phyloP scores from a whole-genome alignment of 2,329 filamentous ascomycete genomes.

The Colletotrichum trifolii region DNA sequence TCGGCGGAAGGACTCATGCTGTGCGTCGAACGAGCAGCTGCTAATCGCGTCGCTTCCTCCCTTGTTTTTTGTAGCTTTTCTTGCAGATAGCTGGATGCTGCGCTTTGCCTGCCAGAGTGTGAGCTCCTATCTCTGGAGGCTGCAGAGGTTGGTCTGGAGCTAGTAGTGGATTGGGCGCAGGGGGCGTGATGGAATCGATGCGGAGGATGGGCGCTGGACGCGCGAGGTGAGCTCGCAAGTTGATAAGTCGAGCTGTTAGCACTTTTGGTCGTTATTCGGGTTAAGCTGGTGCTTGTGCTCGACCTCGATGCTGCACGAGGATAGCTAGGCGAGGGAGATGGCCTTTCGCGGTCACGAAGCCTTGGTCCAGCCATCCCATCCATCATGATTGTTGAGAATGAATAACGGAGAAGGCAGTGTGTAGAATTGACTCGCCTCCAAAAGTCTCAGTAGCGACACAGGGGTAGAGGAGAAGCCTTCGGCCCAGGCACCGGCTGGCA shows the following conservation, averaged over 20 bases:
- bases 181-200: constrained; percentile 55
- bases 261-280: constrained; percentile 50
- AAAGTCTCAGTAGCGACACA: not conserved
- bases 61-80: constrained; percentile 64
- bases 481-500: not conserved
- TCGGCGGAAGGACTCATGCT: constrained; percentile 54
- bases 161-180: constrained; percentile 47
- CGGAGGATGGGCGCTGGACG: constrained; percentile 47
- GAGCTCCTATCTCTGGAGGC: constrained; percentile 55
- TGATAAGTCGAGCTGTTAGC: constrained; percentile 56
- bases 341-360: constrained; percentile 31
- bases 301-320: constrained; percentile 59
- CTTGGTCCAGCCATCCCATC: constrained; percentile 19
- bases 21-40: constrained; percentile 49
- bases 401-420: not conserved
- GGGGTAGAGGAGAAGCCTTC: constrained; percentile 1
- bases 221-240: constrained; percentile 49
- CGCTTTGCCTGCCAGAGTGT: constrained; percentile 53
- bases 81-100: constrained; percentile 64
- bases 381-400: constrained; percentile 22
- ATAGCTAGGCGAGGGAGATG: constrained; percentile 39
- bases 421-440: not conserved
- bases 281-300: constrained; percentile 45
- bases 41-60: constrained; percentile 57
- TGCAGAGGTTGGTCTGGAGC: constrained; percentile 51